A percentile compares a stretch with the other conserved stretches of the same genome.
Conservation (phyloP, 257 asterid genomes). For the Capsicum pubescens region DNA sequence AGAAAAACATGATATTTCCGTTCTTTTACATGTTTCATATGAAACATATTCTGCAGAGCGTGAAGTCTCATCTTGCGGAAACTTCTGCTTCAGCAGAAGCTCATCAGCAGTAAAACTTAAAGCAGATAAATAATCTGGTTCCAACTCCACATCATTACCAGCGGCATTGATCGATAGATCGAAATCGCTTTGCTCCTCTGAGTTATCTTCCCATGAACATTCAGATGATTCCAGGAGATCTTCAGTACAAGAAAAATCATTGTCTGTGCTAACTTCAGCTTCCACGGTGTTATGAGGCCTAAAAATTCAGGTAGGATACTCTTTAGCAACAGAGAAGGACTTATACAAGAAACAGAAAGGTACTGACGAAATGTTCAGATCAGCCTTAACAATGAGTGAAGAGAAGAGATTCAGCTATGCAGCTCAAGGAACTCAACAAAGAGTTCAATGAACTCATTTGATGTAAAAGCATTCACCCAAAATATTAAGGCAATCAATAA, state of each 20-base stretch:
- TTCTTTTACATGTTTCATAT: constrained; percentile 36
- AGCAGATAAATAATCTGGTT: constrained; percentile 68
- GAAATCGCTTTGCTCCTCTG: constrained; percentile 59
- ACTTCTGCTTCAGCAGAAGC: constrained; percentile 40
- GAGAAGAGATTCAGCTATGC: background rate
- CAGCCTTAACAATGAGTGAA: constrained; percentile 17
- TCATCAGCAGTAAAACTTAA: constrained; percentile 52
- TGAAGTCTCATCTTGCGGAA: constrained; percentile 42
- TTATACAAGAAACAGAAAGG: background rate
- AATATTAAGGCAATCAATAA: background rate
- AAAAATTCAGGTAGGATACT: constrained; percentile 36
- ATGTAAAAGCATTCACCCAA: background rate
- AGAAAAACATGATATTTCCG: constrained; percentile 37
- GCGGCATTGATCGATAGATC: constrained; percentile 41
- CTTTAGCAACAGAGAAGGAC: constrained; percentile 30
- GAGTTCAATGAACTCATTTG: background rate
- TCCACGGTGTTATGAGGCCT: constrained; percentile 49
- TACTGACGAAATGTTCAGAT: constrained; percentile 6
- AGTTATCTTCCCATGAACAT: constrained; percentile 61
- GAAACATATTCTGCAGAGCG: constrained; percentile 40
- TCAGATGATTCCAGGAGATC: constrained; percentile 71
- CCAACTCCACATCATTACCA: constrained; percentile 32
- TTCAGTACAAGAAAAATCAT: constrained; percentile 57
- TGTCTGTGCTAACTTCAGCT: constrained; percentile 53
- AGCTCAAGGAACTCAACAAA: background rate